Base-by-base conservation (phyloP, 129 eudicot genomes). In the Apium graveolens region DNA sequence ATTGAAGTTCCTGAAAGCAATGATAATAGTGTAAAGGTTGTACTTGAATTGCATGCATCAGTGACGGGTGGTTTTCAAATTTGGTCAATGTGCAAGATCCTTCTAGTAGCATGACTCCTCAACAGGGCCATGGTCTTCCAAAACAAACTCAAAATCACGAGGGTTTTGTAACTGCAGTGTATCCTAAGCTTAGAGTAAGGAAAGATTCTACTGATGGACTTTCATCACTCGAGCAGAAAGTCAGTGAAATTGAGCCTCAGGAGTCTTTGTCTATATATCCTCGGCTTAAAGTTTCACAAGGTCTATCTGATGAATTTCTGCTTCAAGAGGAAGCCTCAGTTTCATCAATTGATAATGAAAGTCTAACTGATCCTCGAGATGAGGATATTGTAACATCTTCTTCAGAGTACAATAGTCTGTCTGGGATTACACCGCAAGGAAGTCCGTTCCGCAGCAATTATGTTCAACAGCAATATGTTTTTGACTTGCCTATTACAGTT, bases 171-270 rank as follows among this genome's bases (percentile, higher is more conserved):
- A n/a, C 68, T 60, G 18, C 68, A 26, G 34, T 48, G n/a, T 49
- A 78, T 51, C 77, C 86, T 31, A 82, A 77, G 77, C 79, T 84
- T 27, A 51, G 79, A 77, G 78, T 83, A 37, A 44, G 66, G 70
- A 65, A 82, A 21, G 76, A 78, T 83, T 73, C 84, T 70, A 78
- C 88, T 41, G 84, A 86, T 75, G 83, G 63, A 78, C 78, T 84
- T 79, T 51, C 81, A 78, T 69, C 81, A 78, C 48, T 72, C 14
- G 76, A 86, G 71, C 76, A 83, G 62, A 76, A 84, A 72, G 20
- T 72, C 11, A 0, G 44, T 72, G 57, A 5, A 27, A 44, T 34
- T 17, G 60, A 74, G 17, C 24, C 37, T 73, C 53, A 13, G 72
- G 72, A 16, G 18, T 39, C 18, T 38, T 29, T 72, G 51, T 34